Base-by-base conservation (phyloP, 2,329 filamentous ascomycete genomes). In the Neoarthrinium moseri region DNA sequence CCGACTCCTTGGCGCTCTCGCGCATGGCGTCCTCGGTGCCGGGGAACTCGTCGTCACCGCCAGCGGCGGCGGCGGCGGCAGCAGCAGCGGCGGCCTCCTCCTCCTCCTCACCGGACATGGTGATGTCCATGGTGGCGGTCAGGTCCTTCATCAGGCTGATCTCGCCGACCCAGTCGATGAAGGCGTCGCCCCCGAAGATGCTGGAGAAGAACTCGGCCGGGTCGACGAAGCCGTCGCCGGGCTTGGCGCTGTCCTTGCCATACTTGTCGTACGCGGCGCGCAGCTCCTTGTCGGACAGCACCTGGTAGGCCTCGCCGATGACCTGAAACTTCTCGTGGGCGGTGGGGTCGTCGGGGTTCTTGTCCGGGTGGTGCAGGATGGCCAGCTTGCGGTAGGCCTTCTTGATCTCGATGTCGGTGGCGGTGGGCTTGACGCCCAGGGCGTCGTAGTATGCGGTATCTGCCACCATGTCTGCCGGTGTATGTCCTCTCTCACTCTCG, bases 101-200 rank as follows among this genome's bases (percentile, higher is more conserved):
- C 55, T 87, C 86, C 58, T 90, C 89, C 66, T 83, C 82, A 50
- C 84, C 84, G 46, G 88, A 78, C 84, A 91, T 92, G 17, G 90
- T 91, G 56, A 99, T 97, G 61, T 99, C 94, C 92, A 99, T 97
- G 35, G 91, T 96, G 61, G 91, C 90, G 15, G 92, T 97, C 45
- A 99, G 78, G 62, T 99, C 94, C 74, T 96, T 97, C 89, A 99
- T 96, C 47, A 99, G 82, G 41, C 89, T 94, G 57, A 99, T 96
- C 77, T 99, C 94, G 56, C 94, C 94, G 62, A 99, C 97, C 77
- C 94, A 90, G 73, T 99, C 92, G 50, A 87, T 77, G 62, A 99
- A 99, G 11, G 92, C 91, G 59, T 96, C 92, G 50, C 94, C 94
- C 57, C 94, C 94, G 63, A 99, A 99, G 58, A 99, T 99, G 75